These are phyloP conservation scores for Botrytis squamosa DNA, from an alignment of 2,329 filamentous ascomycete species.

Conservation along the genomic window DNA sequence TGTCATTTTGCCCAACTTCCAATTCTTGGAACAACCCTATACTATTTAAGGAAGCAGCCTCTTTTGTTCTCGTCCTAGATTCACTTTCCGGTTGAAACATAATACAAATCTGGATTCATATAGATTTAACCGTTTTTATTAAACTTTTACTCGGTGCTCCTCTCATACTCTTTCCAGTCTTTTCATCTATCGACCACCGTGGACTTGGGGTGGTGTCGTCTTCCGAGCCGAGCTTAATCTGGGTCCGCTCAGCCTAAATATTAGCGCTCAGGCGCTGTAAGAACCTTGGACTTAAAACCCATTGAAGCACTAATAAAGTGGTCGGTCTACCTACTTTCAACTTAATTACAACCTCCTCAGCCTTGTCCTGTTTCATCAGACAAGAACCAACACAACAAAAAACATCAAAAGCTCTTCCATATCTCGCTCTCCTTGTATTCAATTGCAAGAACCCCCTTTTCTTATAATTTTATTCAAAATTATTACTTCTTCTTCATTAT, in stretches of 20 bases:
- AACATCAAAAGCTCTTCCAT: slow-evolving; percentile 10
- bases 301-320: not conserved
- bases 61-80: not conserved
- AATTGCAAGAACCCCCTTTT: not conserved
- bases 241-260: slow-evolving; percentile 16
- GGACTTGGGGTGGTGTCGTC: not conserved
- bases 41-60: too few species aligned
- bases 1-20: not conserved
- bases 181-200: too few species aligned
- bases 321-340: not conserved
- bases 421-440: slow-evolving; percentile 4
- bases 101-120: not conserved
- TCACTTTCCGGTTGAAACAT: too few species aligned
- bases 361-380: not conserved
- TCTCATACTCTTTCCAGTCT: not conserved
- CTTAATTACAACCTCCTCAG: not conserved
- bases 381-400: slow-evolving; percentile 12
- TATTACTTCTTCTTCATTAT: slow-evolving; percentile 24
- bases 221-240: slow-evolving; percentile 14
- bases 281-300: not conserved
- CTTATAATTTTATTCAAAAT: not conserved
- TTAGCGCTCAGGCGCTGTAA: slow-evolving; percentile 11
- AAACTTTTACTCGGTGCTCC: not conserved
- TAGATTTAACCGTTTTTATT: not conserved
- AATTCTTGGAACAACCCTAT: not conserved